These are phyloP conservation scores for Allium fistulosum DNA, from an alignment of 106 monocot species.

Conservation along the genomic window DNA sequence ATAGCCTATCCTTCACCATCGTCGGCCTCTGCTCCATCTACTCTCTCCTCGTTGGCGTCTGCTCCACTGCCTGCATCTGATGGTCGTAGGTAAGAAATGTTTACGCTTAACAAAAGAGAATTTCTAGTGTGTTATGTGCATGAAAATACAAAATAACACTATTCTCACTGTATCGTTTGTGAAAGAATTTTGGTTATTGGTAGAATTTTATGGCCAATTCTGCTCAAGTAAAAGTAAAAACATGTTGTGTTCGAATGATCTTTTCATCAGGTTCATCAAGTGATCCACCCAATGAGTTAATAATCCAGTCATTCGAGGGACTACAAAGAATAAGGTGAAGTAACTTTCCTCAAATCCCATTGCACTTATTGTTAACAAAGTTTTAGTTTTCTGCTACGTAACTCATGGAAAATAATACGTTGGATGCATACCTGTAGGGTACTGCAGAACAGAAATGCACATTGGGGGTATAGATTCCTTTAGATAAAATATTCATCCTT, in stretches of 20 bases:
- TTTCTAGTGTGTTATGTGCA: too few relatives aligned
- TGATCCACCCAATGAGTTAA: conserved; percentile 89
- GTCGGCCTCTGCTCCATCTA: too few relatives aligned
- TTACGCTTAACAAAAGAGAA: too few relatives aligned
- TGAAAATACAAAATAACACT: too few relatives aligned
- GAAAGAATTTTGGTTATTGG: too few relatives aligned
- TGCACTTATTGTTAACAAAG: conserved; percentile 35
- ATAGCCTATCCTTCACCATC: too few relatives aligned
- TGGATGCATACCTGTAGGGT: conserved; percentile 56
- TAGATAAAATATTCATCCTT: conserved; percentile 91
- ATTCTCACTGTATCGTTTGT: too few relatives aligned
- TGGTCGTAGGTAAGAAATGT: too few relatives aligned
- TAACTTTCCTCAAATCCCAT: conserved; percentile 92
- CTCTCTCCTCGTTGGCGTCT: too few relatives aligned
- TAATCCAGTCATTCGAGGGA: conserved; percentile 94
- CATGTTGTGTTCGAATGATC: conserved; percentile 98
- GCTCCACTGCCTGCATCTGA: too few relatives aligned
- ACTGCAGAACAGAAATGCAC: conserved; percentile 94
- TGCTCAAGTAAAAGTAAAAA: not conserved
- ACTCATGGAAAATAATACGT: not conserved
- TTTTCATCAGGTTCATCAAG: conserved; percentile 98
- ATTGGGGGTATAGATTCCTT: conserved; percentile 88
- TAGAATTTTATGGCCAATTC: too few relatives aligned
- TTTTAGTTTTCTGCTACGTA: not conserved
- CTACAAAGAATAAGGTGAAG: conserved; percentile 81